Evolutionary conservation across 2,329 filamentous ascomycete genomes (phyloP).

Genomic region (Zasmidium angulare): DNA sequence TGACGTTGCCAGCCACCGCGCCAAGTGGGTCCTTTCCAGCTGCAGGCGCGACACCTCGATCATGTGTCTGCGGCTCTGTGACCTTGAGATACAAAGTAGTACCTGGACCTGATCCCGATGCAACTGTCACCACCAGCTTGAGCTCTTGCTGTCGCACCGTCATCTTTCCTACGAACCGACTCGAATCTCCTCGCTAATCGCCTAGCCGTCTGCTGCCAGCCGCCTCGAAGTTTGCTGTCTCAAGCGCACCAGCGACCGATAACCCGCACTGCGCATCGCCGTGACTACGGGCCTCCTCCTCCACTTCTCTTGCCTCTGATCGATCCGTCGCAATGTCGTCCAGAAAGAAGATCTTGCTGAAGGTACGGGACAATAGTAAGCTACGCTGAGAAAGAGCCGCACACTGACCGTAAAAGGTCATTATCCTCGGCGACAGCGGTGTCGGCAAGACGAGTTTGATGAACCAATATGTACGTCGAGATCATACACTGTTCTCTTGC

Average conservation of each 20-base stretch:
- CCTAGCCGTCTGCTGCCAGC: not conserved
- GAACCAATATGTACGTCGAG: constrained; percentile 95
- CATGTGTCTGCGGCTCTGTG: not conserved
- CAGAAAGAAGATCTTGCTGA: constrained; percentile 41
- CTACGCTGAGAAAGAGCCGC: constrained; percentile 13
- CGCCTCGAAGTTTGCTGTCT: not conserved
- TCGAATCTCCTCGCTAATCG: not conserved
- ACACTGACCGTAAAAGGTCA: constrained; percentile 64
- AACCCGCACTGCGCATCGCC: not conserved
- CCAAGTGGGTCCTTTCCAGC: not conserved
- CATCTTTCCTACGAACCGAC: not conserved
- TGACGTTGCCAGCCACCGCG: not conserved
- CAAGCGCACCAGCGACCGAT: not conserved
- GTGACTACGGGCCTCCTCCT: not conserved
- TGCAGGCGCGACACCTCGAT: not conserved
- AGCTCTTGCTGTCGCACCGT: not conserved
- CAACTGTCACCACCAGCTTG: not conserved
- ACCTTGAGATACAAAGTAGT: not conserved
- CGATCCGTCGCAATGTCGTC: constrained; percentile 33
- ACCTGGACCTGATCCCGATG: not conserved
- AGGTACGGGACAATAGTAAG: constrained; percentile 24
- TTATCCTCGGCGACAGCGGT: constrained; percentile 97
- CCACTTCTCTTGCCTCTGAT: not conserved
- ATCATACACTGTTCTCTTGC: not conserved
- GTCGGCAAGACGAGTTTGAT: constrained; percentile 99